phyloP scores from a whole-genome alignment of 2,329 filamentous ascomycete species.

The Fonsecaea pugnacius region DNA sequence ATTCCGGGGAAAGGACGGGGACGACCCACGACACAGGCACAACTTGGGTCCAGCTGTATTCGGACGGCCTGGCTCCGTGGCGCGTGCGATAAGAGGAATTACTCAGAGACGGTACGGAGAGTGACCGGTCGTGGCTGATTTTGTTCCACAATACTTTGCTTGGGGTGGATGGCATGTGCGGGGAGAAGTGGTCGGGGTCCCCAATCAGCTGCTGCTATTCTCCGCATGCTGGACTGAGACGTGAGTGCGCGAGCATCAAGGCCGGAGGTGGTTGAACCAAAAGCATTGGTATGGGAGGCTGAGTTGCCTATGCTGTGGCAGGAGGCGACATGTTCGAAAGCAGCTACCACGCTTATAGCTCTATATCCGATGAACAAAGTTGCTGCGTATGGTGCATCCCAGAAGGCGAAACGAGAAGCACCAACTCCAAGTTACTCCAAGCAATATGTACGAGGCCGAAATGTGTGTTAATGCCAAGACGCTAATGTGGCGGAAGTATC shows the following conservation, averaged over 20 bases:
- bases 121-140: not conserved
- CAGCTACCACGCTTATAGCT: not conserved
- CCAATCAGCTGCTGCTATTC: not conserved
- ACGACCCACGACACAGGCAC: constrained; percentile 6
- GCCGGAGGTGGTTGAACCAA: not conserved
- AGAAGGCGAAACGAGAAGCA: not conserved
- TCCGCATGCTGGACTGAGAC: not conserved
- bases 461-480: not conserved
- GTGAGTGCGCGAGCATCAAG: not conserved
- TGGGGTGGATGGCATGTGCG: not conserved
- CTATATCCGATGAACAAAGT: not conserved
- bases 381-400: not conserved
- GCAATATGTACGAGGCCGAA: not conserved
- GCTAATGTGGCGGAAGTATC: not conserved
- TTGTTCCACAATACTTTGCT: not conserved
- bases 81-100: not conserved
- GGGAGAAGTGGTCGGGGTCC: not conserved
- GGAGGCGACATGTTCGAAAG: not conserved
- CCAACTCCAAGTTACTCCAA: not conserved
- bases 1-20: constrained; percentile 17
- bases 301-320: not conserved
- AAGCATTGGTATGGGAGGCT: not conserved
- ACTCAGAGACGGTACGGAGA: not conserved
- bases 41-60: not conserved
- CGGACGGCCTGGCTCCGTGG: constrained; percentile 2